A percentile compares a stretch with the other conserved stretches of the same genome.
phyloP scores from a whole-genome alignment of 2,329 filamentous ascomycete genomes.

The Hysterium pulicare region DNA sequence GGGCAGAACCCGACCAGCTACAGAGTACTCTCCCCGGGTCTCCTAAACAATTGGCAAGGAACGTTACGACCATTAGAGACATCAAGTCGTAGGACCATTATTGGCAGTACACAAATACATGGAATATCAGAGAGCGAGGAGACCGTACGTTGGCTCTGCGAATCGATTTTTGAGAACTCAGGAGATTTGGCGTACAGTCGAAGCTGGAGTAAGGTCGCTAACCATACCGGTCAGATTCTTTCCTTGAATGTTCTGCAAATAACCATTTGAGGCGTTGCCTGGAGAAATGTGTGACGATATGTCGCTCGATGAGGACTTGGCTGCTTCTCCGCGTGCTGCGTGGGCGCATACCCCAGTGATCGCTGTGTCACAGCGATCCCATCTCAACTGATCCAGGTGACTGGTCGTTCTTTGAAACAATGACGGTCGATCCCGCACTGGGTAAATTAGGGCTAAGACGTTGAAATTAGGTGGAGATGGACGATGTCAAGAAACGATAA shows the following conservation, averaged over 20 bases:
- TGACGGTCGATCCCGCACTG: slow-evolving; percentile 5
- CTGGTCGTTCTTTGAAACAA: slow-evolving; percentile 23
- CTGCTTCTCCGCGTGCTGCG: slow-evolving; percentile 29
- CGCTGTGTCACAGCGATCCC: slow-evolving; percentile 22
- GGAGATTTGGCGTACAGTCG: slow-evolving; percentile 12
- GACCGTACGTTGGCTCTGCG: slow-evolving; percentile 6
- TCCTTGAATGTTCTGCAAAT: slow-evolving; percentile 16
- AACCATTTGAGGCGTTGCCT: slow-evolving; percentile 14
- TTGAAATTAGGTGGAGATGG: neutral
- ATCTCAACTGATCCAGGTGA: slow-evolving; percentile 20
- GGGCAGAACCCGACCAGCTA: slow-evolving; percentile 14
- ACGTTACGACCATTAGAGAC: slow-evolving; percentile 17
- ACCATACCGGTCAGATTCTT: slow-evolving; percentile 12
- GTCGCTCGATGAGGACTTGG: slow-evolving; percentile 20
- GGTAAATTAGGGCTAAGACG: neutral
- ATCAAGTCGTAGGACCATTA: slow-evolving; percentile 11
- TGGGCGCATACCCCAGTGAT: slow-evolving; percentile 20
- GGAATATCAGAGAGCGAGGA: slow-evolving; percentile 1
- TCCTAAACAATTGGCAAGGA: slow-evolving; percentile 11
- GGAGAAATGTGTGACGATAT: slow-evolving; percentile 22
- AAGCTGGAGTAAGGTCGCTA: slow-evolving; percentile 15
- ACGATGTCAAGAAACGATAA: too few relatives aligned
- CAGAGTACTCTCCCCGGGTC: slow-evolving; percentile 8
- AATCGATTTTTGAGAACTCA: slow-evolving; percentile 4
- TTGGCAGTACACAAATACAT: slow-evolving; percentile 8